Percentiles rank a stretch among this genome's conserved stretches.
These are phyloP conservation scores for Calonectria pseudoturangicola DNA, from an alignment of 2,329 filamentous ascomycete species.

Conservation along the genomic window DNA sequence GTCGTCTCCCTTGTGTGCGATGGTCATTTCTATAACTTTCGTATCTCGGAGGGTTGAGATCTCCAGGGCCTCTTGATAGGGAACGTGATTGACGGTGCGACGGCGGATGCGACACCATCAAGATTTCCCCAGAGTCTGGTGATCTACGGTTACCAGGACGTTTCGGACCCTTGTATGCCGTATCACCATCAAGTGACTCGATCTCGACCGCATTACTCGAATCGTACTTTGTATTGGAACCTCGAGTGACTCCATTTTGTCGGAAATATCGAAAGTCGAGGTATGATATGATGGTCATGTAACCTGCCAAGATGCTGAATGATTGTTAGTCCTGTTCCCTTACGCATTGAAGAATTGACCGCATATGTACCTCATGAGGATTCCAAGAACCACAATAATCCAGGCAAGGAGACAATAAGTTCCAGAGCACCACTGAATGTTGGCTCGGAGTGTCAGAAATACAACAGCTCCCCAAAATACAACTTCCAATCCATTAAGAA, in stretches of 20 bases:
- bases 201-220: conserved; percentile 16
- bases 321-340: not conserved
- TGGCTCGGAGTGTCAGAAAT: conserved; percentile 37
- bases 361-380: not conserved
- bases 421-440: conserved; percentile 33
- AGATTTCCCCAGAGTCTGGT: not conserved
- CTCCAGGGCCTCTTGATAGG: not conserved
- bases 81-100: not conserved
- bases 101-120: conserved; percentile 12
- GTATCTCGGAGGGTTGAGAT: not conserved
- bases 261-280: conserved; percentile 29
- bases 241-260: conserved; percentile 13
- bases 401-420: conserved; percentile 39
- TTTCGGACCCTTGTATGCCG: conserved; percentile 9
- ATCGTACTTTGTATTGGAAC: conserved; percentile 18
- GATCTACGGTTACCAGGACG: not conserved
- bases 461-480: conserved; percentile 62
- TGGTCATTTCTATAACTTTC: conserved; percentile 19
- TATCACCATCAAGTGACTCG: conserved; percentile 23
- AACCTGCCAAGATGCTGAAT: conserved; percentile 1
- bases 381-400: conserved; percentile 33
- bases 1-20: conserved; percentile 4
- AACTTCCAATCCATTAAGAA: conserved; percentile 64
- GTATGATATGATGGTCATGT: conserved; percentile 28
- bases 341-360: not conserved